phyloP scores from a whole-genome alignment of 768 basidiomycete genomes.

The Pulveroboletus sp. region DNA sequence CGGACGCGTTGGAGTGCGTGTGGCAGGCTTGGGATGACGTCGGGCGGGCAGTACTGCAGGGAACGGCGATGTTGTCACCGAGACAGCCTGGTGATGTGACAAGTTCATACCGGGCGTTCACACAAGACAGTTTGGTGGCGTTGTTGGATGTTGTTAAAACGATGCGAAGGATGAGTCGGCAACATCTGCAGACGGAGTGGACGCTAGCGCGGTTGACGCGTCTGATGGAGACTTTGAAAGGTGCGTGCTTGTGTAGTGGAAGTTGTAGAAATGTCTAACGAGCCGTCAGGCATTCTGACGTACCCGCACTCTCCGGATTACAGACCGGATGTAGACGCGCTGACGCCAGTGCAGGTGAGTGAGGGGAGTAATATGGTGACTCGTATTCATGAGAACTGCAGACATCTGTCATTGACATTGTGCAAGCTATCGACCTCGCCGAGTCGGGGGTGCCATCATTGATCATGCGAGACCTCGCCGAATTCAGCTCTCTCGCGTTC shows the following conservation, averaged over 20 bases:
- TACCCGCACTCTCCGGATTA: slow-evolving; percentile 85
- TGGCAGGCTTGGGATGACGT: slow-evolving; percentile 73
- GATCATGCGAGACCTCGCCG: slow-evolving; percentile 79
- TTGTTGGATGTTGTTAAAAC: slow-evolving; percentile 71
- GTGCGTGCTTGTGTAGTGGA: slow-evolving; percentile 29
- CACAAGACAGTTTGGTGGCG: slow-evolving; percentile 82
- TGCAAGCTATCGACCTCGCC: slow-evolving; percentile 65
- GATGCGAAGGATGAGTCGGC: slow-evolving; percentile 49
- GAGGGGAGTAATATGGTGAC: neutral
- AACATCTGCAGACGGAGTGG: slow-evolving; percentile 58
- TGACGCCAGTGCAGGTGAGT: slow-evolving; percentile 77
- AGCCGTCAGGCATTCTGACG: slow-evolving; percentile 62
- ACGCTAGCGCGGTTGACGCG: slow-evolving; percentile 57
- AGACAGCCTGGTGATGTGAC: slow-evolving; percentile 5
- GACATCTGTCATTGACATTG: slow-evolving; percentile 68
- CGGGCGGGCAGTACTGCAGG: slow-evolving; percentile 49
- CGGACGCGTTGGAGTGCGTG: slow-evolving; percentile 54
- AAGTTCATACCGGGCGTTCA: slow-evolving; percentile 12
- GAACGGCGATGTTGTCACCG: slow-evolving; percentile 14
- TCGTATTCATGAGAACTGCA: slow-evolving; percentile 31
- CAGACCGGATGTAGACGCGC: slow-evolving; percentile 79
- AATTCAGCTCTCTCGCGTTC: slow-evolving; percentile 86
- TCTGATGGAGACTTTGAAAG: slow-evolving; percentile 79
- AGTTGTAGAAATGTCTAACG: neutral
- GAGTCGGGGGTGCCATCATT: slow-evolving; percentile 64